Evolutionary conservation across 1,139 yeast genomes (phyloP).

Genomic region (Yamadazyma friedrichii): DNA sequence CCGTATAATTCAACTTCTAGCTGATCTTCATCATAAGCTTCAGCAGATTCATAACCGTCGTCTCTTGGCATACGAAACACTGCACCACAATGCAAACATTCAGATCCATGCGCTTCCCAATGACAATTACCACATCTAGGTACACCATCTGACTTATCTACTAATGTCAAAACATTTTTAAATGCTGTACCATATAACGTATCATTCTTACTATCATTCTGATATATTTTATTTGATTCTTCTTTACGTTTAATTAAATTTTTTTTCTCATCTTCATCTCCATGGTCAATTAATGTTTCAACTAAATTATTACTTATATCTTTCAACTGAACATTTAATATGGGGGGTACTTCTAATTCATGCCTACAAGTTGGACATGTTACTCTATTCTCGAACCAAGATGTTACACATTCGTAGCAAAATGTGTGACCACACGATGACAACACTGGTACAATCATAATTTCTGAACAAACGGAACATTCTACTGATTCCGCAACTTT

Average conservation of each 20-base stretch:
- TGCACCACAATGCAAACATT: constrained; percentile 56
- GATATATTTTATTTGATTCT: constrained; percentile 30
- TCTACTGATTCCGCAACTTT: constrained; percentile 25
- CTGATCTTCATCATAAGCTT: constrained; percentile 25
- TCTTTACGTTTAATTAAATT: constrained; percentile 21
- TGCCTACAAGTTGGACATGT: constrained; percentile 60
- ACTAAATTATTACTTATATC: constrained; percentile 31
- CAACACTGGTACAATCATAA: constrained; percentile 44
- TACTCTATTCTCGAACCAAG: constrained; percentile 49
- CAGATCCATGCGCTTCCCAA: constrained; percentile 70
- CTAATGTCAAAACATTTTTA: constrained; percentile 46
- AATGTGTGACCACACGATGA: constrained; percentile 46
- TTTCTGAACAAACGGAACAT: constrained; percentile 45
- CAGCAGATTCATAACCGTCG: constrained; percentile 20
- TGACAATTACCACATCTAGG: constrained; percentile 77
- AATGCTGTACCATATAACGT: constrained; percentile 51
- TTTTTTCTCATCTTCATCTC: constrained; percentile 20
- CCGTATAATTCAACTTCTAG: constrained; percentile 19
- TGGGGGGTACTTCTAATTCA: constrained; percentile 42
- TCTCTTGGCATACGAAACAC: constrained; percentile 26
- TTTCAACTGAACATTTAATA: constrained; percentile 42
- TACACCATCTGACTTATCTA: constrained; percentile 73
- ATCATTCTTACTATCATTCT: constrained; percentile 33
- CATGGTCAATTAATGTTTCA: constrained; percentile 29
- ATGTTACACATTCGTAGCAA: constrained; percentile 47